A percentile compares a stretch with the other conserved stretches of the same genome.
phyloP scores from a whole-genome alignment of 2,329 filamentous ascomycete genomes.

The Parafenestella ontariensis region DNA sequence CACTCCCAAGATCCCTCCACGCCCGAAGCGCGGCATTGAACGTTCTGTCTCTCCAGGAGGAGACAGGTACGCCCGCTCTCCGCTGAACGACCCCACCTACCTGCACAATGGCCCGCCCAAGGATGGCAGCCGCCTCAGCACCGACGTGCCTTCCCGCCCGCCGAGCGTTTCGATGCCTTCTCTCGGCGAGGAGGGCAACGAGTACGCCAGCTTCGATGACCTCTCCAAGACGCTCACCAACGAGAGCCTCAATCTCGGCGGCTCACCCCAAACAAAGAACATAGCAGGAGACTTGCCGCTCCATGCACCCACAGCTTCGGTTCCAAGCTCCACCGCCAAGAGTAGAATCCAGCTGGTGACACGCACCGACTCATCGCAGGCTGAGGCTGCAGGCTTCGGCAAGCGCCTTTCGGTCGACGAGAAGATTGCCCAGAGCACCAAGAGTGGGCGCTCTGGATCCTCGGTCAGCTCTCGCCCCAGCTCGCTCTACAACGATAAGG shows the following conservation, averaged over 20 bases:
- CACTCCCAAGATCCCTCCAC: slow-evolving; percentile 78
- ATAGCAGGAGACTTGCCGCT: slow-evolving; percentile 83
- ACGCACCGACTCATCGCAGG: slow-evolving; percentile 86
- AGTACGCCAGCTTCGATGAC: slow-evolving; percentile 74
- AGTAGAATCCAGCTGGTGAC: slow-evolving; percentile 84
- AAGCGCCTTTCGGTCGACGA: slow-evolving; percentile 57
- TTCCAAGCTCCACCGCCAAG: slow-evolving; percentile 82
- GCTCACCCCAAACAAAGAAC: slow-evolving; percentile 72
- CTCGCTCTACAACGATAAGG: slow-evolving; percentile 64
- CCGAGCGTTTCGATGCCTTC: slow-evolving; percentile 83
- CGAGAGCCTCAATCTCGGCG: slow-evolving; percentile 35
- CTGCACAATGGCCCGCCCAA: slow-evolving; percentile 49
- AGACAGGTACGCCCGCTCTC: slow-evolving; percentile 83
- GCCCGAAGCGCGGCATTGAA: slow-evolving; percentile 72
- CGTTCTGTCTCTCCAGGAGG: slow-evolving; percentile 79
- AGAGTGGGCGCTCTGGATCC: slow-evolving; percentile 41
- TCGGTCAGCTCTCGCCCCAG: slow-evolving; percentile 57
- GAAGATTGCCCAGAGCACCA: slow-evolving; percentile 27
- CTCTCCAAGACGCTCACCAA: slow-evolving; percentile 42
- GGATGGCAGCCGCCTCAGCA: slow-evolving; percentile 43
- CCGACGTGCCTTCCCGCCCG: slow-evolving; percentile 63
- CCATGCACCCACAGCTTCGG: slow-evolving; percentile 85
- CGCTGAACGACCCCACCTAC: slow-evolving; percentile 75
- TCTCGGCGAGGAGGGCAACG: slow-evolving; percentile 86
- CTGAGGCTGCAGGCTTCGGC: slow-evolving; percentile 84